Percentiles rank a stretch among this genome's conserved stretches.
Evolutionary conservation across 495 filamentous ascomycete species (phyloP).

Genomic region (Hypoxylon intermedium): DNA sequence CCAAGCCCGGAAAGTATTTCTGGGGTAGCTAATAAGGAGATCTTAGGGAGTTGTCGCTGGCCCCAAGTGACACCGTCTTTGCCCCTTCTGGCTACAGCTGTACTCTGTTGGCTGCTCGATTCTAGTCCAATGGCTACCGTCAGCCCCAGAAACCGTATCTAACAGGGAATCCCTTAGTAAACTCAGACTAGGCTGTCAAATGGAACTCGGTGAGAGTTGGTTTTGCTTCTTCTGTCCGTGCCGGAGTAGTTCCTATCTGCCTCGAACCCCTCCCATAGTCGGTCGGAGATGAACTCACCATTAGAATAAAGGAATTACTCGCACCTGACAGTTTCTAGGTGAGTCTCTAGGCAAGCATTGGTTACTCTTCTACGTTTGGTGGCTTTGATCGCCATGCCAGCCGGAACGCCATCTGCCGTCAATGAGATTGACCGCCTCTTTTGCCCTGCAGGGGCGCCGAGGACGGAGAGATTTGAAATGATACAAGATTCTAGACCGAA

Average conservation of each 20-base stretch:
- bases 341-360: slow-evolving; percentile 20
- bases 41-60: slow-evolving; percentile 1
- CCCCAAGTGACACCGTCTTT: neutral
- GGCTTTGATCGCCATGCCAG: slow-evolving; percentile 34
- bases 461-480: slow-evolving; percentile 4
- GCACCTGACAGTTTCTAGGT: neutral
- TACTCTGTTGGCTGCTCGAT: slow-evolving; percentile 11
- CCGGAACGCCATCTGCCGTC: slow-evolving; percentile 28
- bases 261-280: slow-evolving; percentile 4
- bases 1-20: slow-evolving; percentile 1
- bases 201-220: slow-evolving; percentile 23
- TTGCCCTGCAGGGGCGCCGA: slow-evolving; percentile 8
- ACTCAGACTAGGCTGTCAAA: slow-evolving; percentile 11
- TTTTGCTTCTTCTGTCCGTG: slow-evolving; percentile 33
- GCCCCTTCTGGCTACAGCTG: slow-evolving; percentile 10
- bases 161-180: slow-evolving; percentile 26
- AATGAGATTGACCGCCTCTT: slow-evolving; percentile 26
- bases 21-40: neutral
- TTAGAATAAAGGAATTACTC: slow-evolving; percentile 15
- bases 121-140: slow-evolving; percentile 5
- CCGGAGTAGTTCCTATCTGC: slow-evolving; percentile 4
- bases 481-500: slow-evolving; percentile 16
- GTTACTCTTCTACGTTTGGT: slow-evolving; percentile 20
- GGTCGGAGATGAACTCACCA: slow-evolving; percentile 18
- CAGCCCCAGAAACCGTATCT: slow-evolving; percentile 13